Evolutionary conservation across 192 early-diverging fungal species (phyloP), one percentile per base, ranked within the genome.

Genomic region (Podila minutissima): DNA sequence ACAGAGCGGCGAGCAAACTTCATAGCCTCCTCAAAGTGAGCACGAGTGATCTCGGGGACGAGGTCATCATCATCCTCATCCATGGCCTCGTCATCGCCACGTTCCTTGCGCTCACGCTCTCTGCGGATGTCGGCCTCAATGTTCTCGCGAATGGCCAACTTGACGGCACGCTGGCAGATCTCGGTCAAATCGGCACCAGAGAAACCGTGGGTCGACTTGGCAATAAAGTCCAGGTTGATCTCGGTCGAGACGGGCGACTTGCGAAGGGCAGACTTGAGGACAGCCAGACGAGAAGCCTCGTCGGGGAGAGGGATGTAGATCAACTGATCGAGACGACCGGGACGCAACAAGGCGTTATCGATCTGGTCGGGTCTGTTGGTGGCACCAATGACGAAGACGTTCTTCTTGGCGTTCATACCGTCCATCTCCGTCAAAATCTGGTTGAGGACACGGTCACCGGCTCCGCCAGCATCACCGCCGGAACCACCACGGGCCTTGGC

Each of bases 371-470:
- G 98, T 71, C 98, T 88, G 86, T 99, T 99, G 65, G 98, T 99
- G 28, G 98, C 98, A 67, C 97, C 98, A 88, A 99, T 99, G 64
- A 99, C 96, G 85, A 99, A 99, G 38, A 99, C 97, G 82, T 98
- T 96, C 91, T 98, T 98, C 89, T 98, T 98, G 67, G 96, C 96
- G 76, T 97, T 97, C 98, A 99, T 99, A 77, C 98, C 98, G 74
- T 99, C 98, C 96, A 99, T 98, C 86, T 98, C 98, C 15, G 98
- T 98, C 72, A 99, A 87, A 72, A 99, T 96, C 89, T 98, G 97
- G 89, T 98, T 99, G 41, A 99, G 90, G 29, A 99, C 97, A 86
- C 98, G 95, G 78, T 98, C 98, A 59, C 96, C 95, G 33, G 96
- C 95, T 79, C 97, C 98, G 28, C 84, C 84, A 38, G 49, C 84